Conservation (phyloP, 306 rosid genomes). For the Citrullus amarus region DNA sequence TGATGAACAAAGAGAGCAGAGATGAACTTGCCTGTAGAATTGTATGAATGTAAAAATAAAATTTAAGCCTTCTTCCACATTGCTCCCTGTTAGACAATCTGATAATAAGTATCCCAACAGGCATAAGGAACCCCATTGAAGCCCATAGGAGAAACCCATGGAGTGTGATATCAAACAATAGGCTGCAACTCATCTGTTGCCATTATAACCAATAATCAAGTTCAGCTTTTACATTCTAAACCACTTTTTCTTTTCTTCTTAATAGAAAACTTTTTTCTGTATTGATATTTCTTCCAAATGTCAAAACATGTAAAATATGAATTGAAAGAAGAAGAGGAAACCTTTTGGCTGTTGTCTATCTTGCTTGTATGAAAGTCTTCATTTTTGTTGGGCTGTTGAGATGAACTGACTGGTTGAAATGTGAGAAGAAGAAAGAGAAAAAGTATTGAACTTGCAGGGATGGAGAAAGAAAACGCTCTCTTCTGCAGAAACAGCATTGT, state of each 20-base stretch:
- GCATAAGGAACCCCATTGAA: constrained; percentile 94
- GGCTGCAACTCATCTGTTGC: constrained; percentile 41
- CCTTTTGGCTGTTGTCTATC: constrained; percentile 31
- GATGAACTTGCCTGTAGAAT: constrained; percentile 57
- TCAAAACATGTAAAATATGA: not conserved
- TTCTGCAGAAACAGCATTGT: constrained; percentile 29
- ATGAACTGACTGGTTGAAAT: constrained; percentile 25
- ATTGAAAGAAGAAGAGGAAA: constrained; percentile 2
- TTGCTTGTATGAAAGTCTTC: not conserved
- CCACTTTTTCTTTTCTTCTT: not conserved
- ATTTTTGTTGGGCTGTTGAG: constrained; percentile 28
- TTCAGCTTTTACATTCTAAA: not conserved
- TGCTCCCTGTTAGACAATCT: constrained; percentile 47
- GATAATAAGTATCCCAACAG: constrained; percentile 64
- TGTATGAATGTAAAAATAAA: constrained; percentile 56
- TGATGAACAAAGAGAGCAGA: not conserved
- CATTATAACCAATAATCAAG: not conserved
- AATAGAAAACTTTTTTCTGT: not conserved
- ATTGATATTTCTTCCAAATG: not conserved
- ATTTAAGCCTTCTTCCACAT: constrained; percentile 44
- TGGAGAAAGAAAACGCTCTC: constrained; percentile 22
- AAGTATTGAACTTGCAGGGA: constrained; percentile 26
- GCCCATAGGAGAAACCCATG: constrained; percentile 90
- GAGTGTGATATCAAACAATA: constrained; percentile 39
- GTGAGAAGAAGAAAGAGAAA: constrained; percentile 27